phyloP scores from a whole-genome alignment of 139 green algal species.

The Pseudopediastrum boryanum region DNA sequence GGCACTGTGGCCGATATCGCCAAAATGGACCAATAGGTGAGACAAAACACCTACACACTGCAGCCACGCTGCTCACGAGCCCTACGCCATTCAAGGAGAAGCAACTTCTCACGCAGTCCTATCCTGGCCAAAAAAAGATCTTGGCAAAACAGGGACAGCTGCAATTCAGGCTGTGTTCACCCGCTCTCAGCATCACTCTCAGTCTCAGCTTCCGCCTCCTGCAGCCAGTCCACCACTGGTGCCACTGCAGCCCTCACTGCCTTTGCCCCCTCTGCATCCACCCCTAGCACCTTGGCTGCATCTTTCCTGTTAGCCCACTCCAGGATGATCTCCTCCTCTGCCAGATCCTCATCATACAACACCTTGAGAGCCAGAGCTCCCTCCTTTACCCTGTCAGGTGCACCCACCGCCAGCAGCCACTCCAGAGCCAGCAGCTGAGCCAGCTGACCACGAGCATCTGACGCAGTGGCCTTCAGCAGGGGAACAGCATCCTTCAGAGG shows the following conservation, averaged over 20 bases:
- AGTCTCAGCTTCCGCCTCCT: slow-evolving; percentile 69
- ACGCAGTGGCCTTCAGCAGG: slow-evolving; percentile 44
- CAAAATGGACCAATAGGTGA: too few species aligned
- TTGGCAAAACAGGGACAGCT: too few species aligned
- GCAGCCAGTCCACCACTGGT: slow-evolving; percentile 86
- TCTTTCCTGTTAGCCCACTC: slow-evolving; percentile 69
- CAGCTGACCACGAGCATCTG: slow-evolving; percentile 67
- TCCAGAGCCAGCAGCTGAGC: slow-evolving; percentile 85
- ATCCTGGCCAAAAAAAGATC: too few species aligned
- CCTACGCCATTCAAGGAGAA: too few species aligned
- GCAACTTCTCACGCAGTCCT: too few species aligned
- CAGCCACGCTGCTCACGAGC: too few species aligned
- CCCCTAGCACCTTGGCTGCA: slow-evolving; percentile 69
- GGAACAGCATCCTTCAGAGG: slow-evolving; percentile 43
- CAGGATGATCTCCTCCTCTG: slow-evolving; percentile 88
- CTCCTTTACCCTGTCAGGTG: slow-evolving; percentile 64
- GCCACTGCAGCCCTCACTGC: slow-evolving; percentile 68
- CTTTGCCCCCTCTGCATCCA: slow-evolving; percentile 50
- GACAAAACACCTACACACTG: too few species aligned
- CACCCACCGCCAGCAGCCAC: slow-evolving; percentile 49
- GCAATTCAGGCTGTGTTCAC: too few species aligned
- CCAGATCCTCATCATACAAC: slow-evolving; percentile 90
- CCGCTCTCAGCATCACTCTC: slow-evolving; percentile 61
- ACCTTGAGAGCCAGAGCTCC: slow-evolving; percentile 81
- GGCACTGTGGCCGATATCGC: too few species aligned